Base-by-base conservation (phyloP, 2,329 filamentous ascomycete genomes). In the Thelonectria rubi region DNA sequence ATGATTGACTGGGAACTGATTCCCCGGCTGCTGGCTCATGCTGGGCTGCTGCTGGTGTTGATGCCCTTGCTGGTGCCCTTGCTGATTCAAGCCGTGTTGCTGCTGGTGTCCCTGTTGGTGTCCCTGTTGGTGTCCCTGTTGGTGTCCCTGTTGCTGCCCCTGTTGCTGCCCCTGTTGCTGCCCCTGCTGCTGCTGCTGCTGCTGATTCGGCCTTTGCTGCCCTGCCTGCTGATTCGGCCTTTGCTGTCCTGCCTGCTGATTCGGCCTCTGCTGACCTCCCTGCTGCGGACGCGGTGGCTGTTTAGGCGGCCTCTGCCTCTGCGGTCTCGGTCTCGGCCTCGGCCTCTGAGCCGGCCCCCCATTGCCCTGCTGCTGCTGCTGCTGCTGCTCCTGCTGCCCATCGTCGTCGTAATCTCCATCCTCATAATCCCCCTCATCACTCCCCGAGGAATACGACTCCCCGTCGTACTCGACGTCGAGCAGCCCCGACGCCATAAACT, bases 401-500 rank as follows among this genome's bases (percentile, higher is more conserved):
- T 42, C 55, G 3, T 55, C 64, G 2, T 60, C 51, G 0, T 39
- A 46, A 2, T 60, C 54, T 2, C 42, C 62, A 4, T 53, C 34
- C 5, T 58, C 55, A 2, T 61, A 50, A 3, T 66, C 58, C 4
- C 47, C 56, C 2, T 43, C 61, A 3, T 58, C 64, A 10, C 62
- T 64, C 8, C 49, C 66, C 3, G 55, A 65, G 1, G 32, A 24
- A 17, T 48, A 30, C 18, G 14, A 30, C 15, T 63, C 64, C 2
- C 50, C 43, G 15, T 60, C 67, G 4, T 54, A 60, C 4, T 26
- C 20, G 15, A 26, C 45, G 5, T 52, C 52, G 2, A 37, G 37
- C 58, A 14, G 43, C 55, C 3, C 62, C 65, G 3, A 55, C 2
- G 43, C 65, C 14, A 65, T 45, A 43, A 68, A 57, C 3, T 64